A percentile compares a stretch with the other conserved stretches of the same genome.
Evolutionary conservation across 805 yeast species (phyloP).

Genomic region (Wickerhamomyces pijperi): DNA sequence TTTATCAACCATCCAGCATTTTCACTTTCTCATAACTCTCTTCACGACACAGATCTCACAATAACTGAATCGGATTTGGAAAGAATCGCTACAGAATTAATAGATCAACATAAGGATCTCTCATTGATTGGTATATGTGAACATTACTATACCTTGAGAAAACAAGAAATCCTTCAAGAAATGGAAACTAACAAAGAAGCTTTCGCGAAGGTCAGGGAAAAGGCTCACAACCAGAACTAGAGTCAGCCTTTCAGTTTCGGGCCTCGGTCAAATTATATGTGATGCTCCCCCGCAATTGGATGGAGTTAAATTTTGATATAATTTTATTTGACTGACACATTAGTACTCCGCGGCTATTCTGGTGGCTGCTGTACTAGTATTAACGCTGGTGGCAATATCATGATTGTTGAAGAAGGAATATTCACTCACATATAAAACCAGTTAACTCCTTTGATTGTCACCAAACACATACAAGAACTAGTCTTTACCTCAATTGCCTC

Average conservation of each 20-base stretch:
- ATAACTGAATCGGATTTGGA: slow-evolving; percentile 4
- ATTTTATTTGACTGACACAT: background rate
- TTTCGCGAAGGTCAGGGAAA: slow-evolving; percentile 3
- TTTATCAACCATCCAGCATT: slow-evolving; percentile 13
- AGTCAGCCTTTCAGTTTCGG: too few relatives aligned
- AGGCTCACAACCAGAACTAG: background rate
- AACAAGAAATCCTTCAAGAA: slow-evolving; percentile 8
- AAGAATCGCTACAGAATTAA: slow-evolving; percentile 3
- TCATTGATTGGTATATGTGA: slow-evolving; percentile 14
- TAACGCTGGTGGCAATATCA: too few relatives aligned
- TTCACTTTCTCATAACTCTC: slow-evolving; percentile 15
- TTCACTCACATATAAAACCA: too few relatives aligned
- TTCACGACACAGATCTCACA: slow-evolving; percentile 5
- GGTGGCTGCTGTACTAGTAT: too few relatives aligned
- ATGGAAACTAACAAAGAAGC: slow-evolving; percentile 4
- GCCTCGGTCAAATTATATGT: too few relatives aligned
- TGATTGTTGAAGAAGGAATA: too few relatives aligned
- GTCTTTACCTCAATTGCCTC: too few relatives aligned
- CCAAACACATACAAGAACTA: too few relatives aligned
- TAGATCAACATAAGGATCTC: slow-evolving; percentile 3
- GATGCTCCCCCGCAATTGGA: background rate
- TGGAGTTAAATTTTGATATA: slow-evolving; percentile 1
- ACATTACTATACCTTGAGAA: slow-evolving; percentile 9
- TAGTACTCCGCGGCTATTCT: too few relatives aligned
- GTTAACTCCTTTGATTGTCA: too few relatives aligned